These are phyloP conservation scores for Colletotrichum noveboracense DNA, from an alignment of 2,329 filamentous ascomycete species.

Conservation along the genomic window DNA sequence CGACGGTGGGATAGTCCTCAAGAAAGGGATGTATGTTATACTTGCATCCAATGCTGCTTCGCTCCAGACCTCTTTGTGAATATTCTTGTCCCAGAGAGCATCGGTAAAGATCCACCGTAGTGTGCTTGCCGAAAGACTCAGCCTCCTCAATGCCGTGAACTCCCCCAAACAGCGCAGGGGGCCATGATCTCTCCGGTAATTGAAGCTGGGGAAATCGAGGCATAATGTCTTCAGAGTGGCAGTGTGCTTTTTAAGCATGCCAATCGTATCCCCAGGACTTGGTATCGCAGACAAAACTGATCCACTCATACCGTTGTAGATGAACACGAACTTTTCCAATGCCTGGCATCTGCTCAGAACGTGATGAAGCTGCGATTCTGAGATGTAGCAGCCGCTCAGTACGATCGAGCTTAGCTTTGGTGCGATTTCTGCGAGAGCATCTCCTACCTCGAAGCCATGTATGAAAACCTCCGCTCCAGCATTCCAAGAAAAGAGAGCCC, in stretches of 20 bases:
- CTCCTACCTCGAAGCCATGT: not conserved
- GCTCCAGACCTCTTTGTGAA: not conserved
- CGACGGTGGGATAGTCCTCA: not conserved
- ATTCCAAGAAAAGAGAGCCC: not conserved
- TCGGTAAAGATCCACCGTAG: not conserved
- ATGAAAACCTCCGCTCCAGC: not conserved
- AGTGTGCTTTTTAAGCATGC: not conserved
- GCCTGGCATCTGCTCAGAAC: not conserved
- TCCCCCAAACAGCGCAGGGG: not conserved
- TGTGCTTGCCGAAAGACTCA: not conserved
- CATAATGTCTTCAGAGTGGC: not conserved
- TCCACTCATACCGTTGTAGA: fast-evolving
- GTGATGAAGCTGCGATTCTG: not conserved
- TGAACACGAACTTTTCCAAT: not conserved
- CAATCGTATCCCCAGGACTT: not conserved
- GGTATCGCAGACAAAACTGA: not conserved
- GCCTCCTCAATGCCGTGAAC: not conserved
- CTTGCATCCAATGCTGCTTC: not conserved
- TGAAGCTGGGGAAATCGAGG: not conserved
- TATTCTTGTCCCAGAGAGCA: not conserved
- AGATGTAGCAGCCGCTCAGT: not conserved
- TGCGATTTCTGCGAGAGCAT: not conserved
- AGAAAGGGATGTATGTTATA: not conserved
- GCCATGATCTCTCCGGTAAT: not conserved
- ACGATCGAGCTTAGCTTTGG: not conserved